These are phyloP conservation scores for Fusarium redolens DNA, from an alignment of 2,329 filamentous ascomycete genomes.

Conservation along the genomic window DNA sequence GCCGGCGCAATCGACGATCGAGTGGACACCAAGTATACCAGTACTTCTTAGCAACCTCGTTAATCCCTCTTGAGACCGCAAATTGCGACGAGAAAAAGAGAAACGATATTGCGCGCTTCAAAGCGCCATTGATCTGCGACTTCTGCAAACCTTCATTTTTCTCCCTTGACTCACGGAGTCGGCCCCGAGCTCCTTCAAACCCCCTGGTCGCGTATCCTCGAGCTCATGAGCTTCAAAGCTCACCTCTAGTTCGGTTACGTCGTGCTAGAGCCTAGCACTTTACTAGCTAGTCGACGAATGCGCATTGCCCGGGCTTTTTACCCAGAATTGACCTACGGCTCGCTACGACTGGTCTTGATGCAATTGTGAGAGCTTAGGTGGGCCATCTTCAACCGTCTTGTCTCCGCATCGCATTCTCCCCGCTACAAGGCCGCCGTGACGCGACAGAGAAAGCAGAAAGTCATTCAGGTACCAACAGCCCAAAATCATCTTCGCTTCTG, in stretches of 20 bases:
- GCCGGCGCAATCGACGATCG: conserved; percentile 25
- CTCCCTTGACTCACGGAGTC: conserved; percentile 20
- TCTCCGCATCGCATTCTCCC: conserved; percentile 33
- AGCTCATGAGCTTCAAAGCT: conserved; percentile 26
- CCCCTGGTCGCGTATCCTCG: conserved; percentile 9
- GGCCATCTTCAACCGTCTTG: conserved; percentile 8
- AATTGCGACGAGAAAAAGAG: not conserved
- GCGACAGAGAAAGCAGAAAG: conserved; percentile 20
- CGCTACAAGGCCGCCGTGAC: conserved; percentile 22
- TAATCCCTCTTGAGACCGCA: not conserved
- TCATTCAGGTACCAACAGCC: conserved; percentile 15
- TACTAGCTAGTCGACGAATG: conserved; percentile 7
- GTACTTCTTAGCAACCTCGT: not conserved
- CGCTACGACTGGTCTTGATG: conserved; percentile 2
- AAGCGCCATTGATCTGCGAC: conserved; percentile 2
- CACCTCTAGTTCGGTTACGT: conserved; percentile 19
- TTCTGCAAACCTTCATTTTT: not conserved
- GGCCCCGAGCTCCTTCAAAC: conserved; percentile 13
- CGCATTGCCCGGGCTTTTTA: conserved; percentile 2
- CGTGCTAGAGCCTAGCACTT: conserved; percentile 11
- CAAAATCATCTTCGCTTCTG: conserved; percentile 7
- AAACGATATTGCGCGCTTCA: conserved; percentile 10
- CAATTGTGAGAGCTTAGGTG: conserved; percentile 20
- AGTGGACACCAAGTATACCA: conserved; percentile 8
- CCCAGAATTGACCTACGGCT: not conserved